Conservation (phyloP, 73 alveolate genomes). For the Tetrahymena thermophila region DNA sequence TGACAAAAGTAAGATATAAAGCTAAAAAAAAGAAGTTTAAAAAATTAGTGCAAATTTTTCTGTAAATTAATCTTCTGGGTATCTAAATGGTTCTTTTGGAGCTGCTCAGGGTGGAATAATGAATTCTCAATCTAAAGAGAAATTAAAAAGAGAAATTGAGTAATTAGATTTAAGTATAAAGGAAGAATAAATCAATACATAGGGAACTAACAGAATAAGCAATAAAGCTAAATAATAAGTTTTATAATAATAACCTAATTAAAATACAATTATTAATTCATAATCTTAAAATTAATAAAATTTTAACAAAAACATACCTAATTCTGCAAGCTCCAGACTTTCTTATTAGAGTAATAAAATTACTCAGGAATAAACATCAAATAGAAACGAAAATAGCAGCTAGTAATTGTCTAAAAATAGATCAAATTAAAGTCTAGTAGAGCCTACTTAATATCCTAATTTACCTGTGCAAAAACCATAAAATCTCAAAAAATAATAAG, state of each 20-base stretch:
- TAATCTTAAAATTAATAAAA: neutral
- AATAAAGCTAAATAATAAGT: neutral
- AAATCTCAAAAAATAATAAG: neutral
- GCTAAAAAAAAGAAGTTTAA: neutral
- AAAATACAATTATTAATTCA: neutral
- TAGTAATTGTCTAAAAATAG: neutral
- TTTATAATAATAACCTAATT: neutral
- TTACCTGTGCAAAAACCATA: neutral
- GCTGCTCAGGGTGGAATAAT: neutral
- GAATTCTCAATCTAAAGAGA: neutral
- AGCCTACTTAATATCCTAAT: neutral
- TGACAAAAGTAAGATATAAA: neutral
- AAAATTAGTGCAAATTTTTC: neutral
- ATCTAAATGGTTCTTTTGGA: neutral
- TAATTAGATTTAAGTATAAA: neutral
- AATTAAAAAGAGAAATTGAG: neutral
- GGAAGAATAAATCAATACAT: neutral
- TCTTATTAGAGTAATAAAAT: neutral
- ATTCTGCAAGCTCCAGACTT: neutral
- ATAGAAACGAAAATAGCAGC: neutral
- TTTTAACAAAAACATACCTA: neutral
- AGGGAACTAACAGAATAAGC: neutral
- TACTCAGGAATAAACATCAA: neutral
- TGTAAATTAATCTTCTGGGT: neutral
- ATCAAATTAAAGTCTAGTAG: neutral